Evolutionary conservation across 345 rosid species (phyloP).

Genomic region (Populus davidiana): DNA sequence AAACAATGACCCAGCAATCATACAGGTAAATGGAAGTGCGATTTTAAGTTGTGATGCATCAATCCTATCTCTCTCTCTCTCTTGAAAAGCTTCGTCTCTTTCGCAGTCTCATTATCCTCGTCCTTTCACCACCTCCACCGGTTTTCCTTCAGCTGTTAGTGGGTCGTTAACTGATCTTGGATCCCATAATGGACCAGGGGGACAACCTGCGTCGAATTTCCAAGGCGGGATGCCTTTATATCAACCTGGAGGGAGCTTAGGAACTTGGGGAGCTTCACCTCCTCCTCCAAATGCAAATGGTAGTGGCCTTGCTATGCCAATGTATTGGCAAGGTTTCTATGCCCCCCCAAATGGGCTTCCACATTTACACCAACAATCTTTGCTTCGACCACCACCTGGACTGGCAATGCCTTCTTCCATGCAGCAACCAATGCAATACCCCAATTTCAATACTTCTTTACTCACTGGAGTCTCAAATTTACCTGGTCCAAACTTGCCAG

Average conservation of each 20-base stretch:
- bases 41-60: background rate
- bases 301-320: constrained; percentile 66
- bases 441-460: constrained; percentile 55
- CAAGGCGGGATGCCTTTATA: constrained; percentile 72
- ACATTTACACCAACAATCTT: constrained; percentile 78
- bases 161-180: constrained; percentile 53
- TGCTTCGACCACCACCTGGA: constrained; percentile 75
- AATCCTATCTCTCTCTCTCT: constrained; percentile 1
- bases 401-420: constrained; percentile 60
- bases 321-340: constrained; percentile 94
- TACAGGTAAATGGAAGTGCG: constrained; percentile 55
- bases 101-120: constrained; percentile 86
- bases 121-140: constrained; percentile 50
- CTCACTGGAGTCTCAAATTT: constrained; percentile 47
- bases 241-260: constrained; percentile 81
- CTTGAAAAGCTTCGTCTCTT: constrained; percentile 7
- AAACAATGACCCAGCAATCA: constrained; percentile 89
- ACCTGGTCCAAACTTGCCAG: constrained; percentile 46
- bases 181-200: constrained; percentile 57
- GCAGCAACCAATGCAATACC: constrained; percentile 74
- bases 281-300: constrained; percentile 54
- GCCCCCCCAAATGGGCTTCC: constrained; percentile 73
- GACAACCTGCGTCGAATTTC: constrained; percentile 60
- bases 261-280: constrained; percentile 79
- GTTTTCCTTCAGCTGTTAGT: constrained; percentile 54